Conservation (phyloP, 2,329 filamentous ascomycete species). For the Fusarium sp. region DNA sequence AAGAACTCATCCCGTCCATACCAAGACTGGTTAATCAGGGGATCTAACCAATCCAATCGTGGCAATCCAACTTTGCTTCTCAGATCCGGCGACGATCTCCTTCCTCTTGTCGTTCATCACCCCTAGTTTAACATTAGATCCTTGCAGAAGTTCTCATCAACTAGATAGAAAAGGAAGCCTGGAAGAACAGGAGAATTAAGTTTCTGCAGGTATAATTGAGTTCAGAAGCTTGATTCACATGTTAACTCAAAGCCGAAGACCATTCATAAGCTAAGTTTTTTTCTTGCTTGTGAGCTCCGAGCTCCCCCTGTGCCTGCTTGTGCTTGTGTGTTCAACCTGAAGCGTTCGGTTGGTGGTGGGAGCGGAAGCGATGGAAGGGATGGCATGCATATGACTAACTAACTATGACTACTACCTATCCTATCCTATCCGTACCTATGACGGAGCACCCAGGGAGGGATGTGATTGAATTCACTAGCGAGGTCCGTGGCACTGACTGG, state of each 20-base stretch:
- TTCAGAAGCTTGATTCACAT: background rate
- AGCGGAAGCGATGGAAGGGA: conserved; percentile 3
- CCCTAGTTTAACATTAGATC: conserved; percentile 8
- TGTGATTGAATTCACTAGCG: background rate
- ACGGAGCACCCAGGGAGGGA: background rate
- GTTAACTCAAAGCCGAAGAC: background rate
- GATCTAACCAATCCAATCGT: conserved; percentile 13
- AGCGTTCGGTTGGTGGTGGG: conserved; percentile 7
- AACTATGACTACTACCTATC: background rate
- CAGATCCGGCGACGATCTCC: conserved; percentile 32
- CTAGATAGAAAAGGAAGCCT: background rate
- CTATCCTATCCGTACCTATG: background rate
- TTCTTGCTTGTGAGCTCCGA: background rate
- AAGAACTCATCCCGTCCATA: background rate
- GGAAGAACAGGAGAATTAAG: background rate
- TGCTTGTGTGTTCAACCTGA: conserved; percentile 9
- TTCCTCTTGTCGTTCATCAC: conserved; percentile 2
- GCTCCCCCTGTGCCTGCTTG: background rate
- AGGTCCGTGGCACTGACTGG: conserved; percentile 17
- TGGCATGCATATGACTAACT: conserved; percentile 26
- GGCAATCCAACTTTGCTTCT: conserved; percentile 5
- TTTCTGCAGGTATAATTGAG: background rate
- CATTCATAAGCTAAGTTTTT: background rate
- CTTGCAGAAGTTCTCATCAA: background rate
- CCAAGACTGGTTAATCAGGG: conserved; percentile 10